A percentile compares a stretch with the other conserved stretches of the same genome.
Evolutionary conservation across 2,329 filamentous ascomycete species (phyloP).

Genomic region (Monilinia laxa): DNA sequence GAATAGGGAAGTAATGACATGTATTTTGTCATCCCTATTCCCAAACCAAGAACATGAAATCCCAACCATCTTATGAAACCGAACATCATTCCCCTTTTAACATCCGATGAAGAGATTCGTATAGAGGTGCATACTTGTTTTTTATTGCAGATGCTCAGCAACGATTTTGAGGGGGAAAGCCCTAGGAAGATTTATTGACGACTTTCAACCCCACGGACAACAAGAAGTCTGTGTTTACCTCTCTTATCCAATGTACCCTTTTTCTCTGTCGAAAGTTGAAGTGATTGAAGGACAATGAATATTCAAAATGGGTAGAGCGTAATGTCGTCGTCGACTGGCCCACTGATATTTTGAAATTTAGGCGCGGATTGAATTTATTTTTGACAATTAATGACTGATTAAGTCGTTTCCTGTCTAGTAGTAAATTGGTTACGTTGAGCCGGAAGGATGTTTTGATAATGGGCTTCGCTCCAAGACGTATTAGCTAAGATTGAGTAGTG

Average conservation of each 20-base stretch:
- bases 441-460: conserved; percentile 5
- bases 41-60: conserved; percentile 16
- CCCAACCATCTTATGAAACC: conserved; percentile 17
- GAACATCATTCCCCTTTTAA: conserved; percentile 17
- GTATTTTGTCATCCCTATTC: conserved; percentile 23
- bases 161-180: conserved; percentile 13
- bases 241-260: conserved; percentile 12
- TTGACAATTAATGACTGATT: conserved; percentile 6
- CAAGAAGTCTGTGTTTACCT: conserved; percentile 19
- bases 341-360: neutral
- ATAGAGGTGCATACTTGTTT: conserved; percentile 17
- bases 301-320: conserved; percentile 8
- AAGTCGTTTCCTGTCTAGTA: conserved; percentile 4
- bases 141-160: conserved; percentile 17
- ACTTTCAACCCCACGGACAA: conserved; percentile 19
- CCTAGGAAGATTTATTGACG: conserved; percentile 20
- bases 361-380: conserved; percentile 6
- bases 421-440: conserved; percentile 12
- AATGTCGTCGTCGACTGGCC: neutral
- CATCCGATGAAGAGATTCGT: neutral
- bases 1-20: conserved; percentile 23
- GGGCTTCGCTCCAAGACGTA: conserved; percentile 9
- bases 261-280: neutral
- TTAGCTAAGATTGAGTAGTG: neutral
- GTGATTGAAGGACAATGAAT: conserved; percentile 5